Percentiles rank a stretch among this genome's conserved stretches.
Evolutionary conservation across 305 asterid species (phyloP).

Genomic region (Solanum hybrid): DNA sequence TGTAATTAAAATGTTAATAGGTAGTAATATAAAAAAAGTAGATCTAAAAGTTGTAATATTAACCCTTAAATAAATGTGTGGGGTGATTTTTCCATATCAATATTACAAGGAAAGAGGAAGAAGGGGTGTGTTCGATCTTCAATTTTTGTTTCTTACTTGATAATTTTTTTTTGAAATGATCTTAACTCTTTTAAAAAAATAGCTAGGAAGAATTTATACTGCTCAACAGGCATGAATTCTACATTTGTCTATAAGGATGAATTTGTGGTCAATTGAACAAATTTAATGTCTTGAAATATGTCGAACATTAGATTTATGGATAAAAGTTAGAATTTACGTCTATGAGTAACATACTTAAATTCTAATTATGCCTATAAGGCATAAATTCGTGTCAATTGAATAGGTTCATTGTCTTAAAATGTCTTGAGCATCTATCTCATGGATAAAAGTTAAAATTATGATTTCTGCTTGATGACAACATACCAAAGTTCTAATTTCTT

Average conservation of each 20-base stretch:
- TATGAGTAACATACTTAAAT: background rate
- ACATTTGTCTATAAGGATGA: background rate
- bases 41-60: background rate
- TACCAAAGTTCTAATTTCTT: too few species aligned
- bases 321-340: too few species aligned
- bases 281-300: background rate
- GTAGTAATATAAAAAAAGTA: background rate
- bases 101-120: too few species aligned
- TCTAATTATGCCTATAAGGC: background rate
- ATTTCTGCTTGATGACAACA: too few species aligned
- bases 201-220: background rate
- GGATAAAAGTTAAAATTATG: too few species aligned
- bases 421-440: too few species aligned
- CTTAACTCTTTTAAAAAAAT: too few species aligned
- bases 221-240: background rate
- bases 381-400: too few species aligned
- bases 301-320: background rate
- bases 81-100: background rate
- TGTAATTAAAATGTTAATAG: background rate
- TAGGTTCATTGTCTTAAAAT: too few species aligned
- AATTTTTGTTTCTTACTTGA: too few species aligned
- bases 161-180: too few species aligned
- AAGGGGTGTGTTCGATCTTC: too few species aligned
- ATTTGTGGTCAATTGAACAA: background rate
- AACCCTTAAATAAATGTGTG: background rate